phyloP scores from a whole-genome alignment of 768 basidiomycete species.

The Holtermannia corniformis region DNA sequence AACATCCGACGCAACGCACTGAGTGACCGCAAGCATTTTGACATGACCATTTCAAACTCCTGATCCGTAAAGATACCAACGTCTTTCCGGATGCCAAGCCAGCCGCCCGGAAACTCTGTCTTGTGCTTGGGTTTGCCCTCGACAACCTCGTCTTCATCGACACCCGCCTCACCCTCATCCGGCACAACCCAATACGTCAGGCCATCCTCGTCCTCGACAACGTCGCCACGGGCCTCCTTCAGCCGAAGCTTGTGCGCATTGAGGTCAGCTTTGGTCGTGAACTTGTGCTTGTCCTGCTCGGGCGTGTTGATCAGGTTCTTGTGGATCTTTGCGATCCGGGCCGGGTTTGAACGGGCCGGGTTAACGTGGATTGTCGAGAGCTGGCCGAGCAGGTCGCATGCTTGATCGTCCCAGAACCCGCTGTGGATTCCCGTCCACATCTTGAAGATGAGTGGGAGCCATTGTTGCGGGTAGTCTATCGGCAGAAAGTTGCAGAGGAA shows the following conservation, averaged over 20 bases:
- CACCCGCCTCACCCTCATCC: neutral
- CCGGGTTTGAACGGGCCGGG: constrained; percentile 65
- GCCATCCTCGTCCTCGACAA: constrained; percentile 30
- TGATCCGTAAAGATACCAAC: constrained; percentile 75
- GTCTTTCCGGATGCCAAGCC: constrained; percentile 39
- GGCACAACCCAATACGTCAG: constrained; percentile 26
- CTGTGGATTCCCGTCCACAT: constrained; percentile 84
- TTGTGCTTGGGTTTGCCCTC: constrained; percentile 19
- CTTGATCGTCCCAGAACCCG: constrained; percentile 79
- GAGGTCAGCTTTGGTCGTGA: constrained; percentile 6
- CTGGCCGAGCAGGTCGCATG: constrained; percentile 70
- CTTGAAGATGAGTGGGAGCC: constrained; percentile 64
- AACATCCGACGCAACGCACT: constrained; percentile 20
- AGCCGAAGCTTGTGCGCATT: constrained; percentile 23
- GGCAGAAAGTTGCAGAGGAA: constrained; percentile 81
- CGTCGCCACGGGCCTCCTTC: constrained; percentile 23
- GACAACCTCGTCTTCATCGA: constrained; percentile 16
- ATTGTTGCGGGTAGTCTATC: constrained; percentile 70
- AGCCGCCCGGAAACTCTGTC: no score
- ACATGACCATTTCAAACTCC: constrained; percentile 79
- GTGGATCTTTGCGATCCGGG: constrained; percentile 49
- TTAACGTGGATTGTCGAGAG: constrained; percentile 73
- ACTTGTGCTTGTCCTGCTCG: constrained; percentile 26
- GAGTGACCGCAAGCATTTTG: constrained; percentile 61
- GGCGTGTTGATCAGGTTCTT: constrained; percentile 23